Base-by-base conservation (phyloP, 1,139 yeast species). In the Hyphopichia burtonii region DNA sequence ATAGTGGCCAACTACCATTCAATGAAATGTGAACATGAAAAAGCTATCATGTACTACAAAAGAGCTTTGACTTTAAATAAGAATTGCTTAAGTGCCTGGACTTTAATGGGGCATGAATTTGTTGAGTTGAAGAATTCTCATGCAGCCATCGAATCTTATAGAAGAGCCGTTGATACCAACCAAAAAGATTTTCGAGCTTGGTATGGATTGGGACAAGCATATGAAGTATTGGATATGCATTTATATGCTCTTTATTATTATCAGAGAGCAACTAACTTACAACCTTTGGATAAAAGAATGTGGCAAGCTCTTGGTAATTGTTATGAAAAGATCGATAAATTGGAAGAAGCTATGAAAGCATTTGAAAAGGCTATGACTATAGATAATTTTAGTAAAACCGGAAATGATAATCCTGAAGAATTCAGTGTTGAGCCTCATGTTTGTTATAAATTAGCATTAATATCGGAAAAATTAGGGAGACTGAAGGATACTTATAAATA, bases 201-300 rank as follows among this genome's bases (percentile, higher is more conserved):
- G 99, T 93, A 93, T 63, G 99, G 99, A 1, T 71, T 94, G 41
- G 99, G 99, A 0, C 99, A 93, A 63, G 98, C 99, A 1, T 94
- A 94, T 59, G 99, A 94, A 61, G 96, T 94, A 15, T 70, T 93
- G 45, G 98, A 93, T 54, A 91, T 91, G 97, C 95, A 88, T 60
- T 73, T 89, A 52, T 94, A 91, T 57, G 93, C 98, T 0, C 69
- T 91, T 33, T 91, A 90, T 61, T 93, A 94, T 59, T 94, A 89
- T 59, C 97, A 93, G 63, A 74, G 88, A 39, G 97, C 98, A 0
- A 86, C 96, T 33, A 80, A 88, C 18, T 71, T 94, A 48, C 91
- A 86, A 54, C 98, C 98, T 1, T 65, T 82, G 44, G 99, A 94
- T 60, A 85, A 86, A 52, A 71, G 99, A 50, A 90, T 93, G 91